These are phyloP conservation scores for Chenopodium quinoa DNA, from an alignment of 148 eudicot genomes.

Conservation along the genomic window DNA sequence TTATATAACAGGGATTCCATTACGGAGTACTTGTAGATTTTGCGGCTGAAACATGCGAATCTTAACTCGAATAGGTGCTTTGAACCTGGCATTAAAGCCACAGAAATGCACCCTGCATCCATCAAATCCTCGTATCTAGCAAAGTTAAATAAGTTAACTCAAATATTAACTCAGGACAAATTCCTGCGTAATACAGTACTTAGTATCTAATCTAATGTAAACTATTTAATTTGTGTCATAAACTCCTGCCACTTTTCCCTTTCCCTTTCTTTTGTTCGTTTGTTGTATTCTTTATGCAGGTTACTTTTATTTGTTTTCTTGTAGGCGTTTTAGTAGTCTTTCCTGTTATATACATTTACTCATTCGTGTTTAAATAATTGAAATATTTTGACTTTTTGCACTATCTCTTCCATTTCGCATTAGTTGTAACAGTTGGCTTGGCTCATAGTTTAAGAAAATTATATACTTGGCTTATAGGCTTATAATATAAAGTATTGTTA, in stretches of 20 bases:
- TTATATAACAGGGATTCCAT: neutral
- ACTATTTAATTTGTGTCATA: neutral
- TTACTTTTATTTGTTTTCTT: too few species aligned
- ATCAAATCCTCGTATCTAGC: constrained; percentile 1
- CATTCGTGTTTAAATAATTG: too few species aligned
- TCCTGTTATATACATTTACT: too few species aligned
- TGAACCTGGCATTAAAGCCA: constrained; percentile 14
- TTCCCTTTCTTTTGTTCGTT: too few species aligned
- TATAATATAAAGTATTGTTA: too few species aligned
- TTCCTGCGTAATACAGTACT: neutral
- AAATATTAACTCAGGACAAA: neutral
- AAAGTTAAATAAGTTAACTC: neutral
- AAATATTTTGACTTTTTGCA: too few species aligned
- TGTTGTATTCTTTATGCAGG: too few species aligned
- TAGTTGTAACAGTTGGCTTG: too few species aligned
- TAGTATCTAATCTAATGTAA: neutral
- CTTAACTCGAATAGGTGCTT: neutral
- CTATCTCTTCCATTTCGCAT: too few species aligned
- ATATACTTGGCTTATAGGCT: too few species aligned
- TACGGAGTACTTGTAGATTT: neutral
- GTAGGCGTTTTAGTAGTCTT: too few species aligned
- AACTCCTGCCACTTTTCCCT: neutral
- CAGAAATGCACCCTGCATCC: neutral
- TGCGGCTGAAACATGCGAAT: neutral
- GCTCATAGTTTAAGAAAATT: too few species aligned